Evolutionary conservation across 1,284 basidiomycete species (phyloP).

Genomic region (Porogramme epimiltina): DNA sequence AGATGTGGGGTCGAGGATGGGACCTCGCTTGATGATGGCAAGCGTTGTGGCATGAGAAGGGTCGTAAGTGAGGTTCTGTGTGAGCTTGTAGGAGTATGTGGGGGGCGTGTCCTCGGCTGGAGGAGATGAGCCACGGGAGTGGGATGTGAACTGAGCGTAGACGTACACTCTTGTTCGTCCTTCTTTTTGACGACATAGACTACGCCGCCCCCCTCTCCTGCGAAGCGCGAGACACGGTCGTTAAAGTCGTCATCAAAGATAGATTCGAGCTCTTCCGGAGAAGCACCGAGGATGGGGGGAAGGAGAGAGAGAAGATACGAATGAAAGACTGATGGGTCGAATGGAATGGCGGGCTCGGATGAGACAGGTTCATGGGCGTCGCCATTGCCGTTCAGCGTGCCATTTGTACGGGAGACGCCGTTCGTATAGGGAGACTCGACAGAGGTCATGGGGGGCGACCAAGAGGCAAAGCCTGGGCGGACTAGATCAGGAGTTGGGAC

Average conservation of each 20-base stretch:
- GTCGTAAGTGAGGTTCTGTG: slow-evolving; percentile 79
- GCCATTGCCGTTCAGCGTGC: slow-evolving; percentile 25
- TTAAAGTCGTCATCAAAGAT: slow-evolving; percentile 77
- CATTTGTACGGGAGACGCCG: slow-evolving; percentile 24
- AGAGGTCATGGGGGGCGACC: slow-evolving; percentile 24
- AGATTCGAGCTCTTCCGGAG: slow-evolving; percentile 60
- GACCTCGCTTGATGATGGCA: slow-evolving; percentile 91
- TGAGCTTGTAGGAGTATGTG: slow-evolving; percentile 70
- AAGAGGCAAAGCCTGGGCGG: slow-evolving; percentile 13
- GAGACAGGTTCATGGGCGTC: slow-evolving; percentile 25
- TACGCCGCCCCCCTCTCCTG: slow-evolving; percentile 68
- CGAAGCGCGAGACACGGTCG: slow-evolving; percentile 73
- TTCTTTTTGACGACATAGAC: slow-evolving; percentile 80
- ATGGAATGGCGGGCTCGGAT: slow-evolving; percentile 36
- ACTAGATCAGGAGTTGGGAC: neutral
- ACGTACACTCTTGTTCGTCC: slow-evolving; percentile 69
- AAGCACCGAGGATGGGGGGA: slow-evolving; percentile 74
- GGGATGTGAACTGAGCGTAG: too few relatives aligned
- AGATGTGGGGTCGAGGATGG: slow-evolving; percentile 76
- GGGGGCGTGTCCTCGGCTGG: slow-evolving; percentile 59
- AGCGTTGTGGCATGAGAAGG: slow-evolving; percentile 83
- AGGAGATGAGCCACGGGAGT: slow-evolving; percentile 3
- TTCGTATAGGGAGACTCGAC: slow-evolving; percentile 27
- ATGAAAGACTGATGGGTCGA: slow-evolving; percentile 65
- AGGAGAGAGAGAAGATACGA: slow-evolving; percentile 71